Base-by-base conservation (phyloP, 257 asterid genomes). In the Apocynum venetum region DNA sequence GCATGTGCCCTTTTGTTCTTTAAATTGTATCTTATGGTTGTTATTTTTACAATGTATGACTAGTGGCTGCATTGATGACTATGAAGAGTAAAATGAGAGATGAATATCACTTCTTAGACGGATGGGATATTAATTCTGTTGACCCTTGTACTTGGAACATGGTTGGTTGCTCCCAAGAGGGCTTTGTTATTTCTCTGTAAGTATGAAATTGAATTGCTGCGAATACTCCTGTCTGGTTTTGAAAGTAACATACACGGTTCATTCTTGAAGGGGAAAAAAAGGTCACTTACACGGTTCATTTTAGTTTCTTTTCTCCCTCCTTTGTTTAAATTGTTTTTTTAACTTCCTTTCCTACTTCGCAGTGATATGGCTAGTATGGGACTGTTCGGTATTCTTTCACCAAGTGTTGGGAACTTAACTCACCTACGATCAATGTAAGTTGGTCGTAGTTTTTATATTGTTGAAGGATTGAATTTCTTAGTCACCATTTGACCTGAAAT, bases 81-180 rank as follows among this genome's bases (percentile, higher is more conserved):
- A 44, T 94, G 80, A 92, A 91, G 90, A 89, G 38, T 81, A 91
- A 88, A 80, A 85, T 94, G 97, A 78, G 83, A 67, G 93, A 92
- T 84, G 86, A 78, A 68, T 84, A 87, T 6, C 91, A 82, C 81
- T 94, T 88, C 41, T 87, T 94, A 75, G 98, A 85, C 78, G 98
- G 97, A 80, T 94, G 98, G 98, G 98, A 94, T 86, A 92, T 94
- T 59, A 92, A 94, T 82, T 94, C 97, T 66, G 97, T 94, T 70
- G 98, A 94, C 80, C 98, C 98, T 84, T 94, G 98, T 83, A 94
- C 98, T 77, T 94, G 98, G 98, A 88, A 91, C 87, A 92, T 94
- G 97, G 94, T 94, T 82, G 97, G 80, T 75, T 94, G 98, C 81
- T 91, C 97, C 40, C 25, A 77, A 47, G 97, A 92, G 75, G 93